Conservation (phyloP, 352 stramenopile genomes). For the Elongisporangium senticosum region DNA sequence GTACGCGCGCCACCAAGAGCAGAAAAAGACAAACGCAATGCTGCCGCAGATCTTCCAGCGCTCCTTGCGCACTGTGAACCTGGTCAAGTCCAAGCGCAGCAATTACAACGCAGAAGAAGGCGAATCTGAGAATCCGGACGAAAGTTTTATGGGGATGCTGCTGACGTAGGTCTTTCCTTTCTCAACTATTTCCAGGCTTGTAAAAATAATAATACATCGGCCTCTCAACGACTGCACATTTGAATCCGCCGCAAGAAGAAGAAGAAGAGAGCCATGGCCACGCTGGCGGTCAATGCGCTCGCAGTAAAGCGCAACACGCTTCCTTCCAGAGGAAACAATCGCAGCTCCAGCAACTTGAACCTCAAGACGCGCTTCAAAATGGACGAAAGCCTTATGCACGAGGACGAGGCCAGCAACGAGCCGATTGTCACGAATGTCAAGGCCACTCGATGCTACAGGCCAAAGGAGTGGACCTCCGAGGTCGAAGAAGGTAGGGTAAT, state of each 20-base stretch:
- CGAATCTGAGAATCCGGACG: neutral
- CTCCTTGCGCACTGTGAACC: conserved; percentile 11
- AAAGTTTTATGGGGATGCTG: neutral
- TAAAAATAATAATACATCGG: neutral
- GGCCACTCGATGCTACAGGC: conserved; percentile 52
- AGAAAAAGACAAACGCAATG: conserved; percentile 16
- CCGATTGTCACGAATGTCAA: conserved; percentile 40
- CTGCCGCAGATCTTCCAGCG: conserved; percentile 47
- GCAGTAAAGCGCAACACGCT: conserved; percentile 23
- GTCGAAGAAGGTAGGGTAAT: conserved; percentile 48
- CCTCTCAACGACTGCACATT: neutral
- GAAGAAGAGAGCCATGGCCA: conserved; percentile 17
- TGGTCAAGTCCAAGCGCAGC: conserved; percentile 23
- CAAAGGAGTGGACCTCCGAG: conserved; percentile 62
- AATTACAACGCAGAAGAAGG: conserved; percentile 27
- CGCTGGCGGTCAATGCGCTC: conserved; percentile 30
- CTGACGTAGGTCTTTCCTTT: no score
- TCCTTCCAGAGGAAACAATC: conserved; percentile 29
- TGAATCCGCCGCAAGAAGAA: neutral
- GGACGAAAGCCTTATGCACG: conserved; percentile 35
- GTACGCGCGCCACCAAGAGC: conserved; percentile 21
- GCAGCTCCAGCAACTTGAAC: conserved; percentile 12
- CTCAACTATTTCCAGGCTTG: neutral
- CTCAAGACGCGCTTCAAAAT: conserved; percentile 45
- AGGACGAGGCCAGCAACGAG: conserved; percentile 14